Evolutionary conservation across 306 rosid species (phyloP).

Genomic region (Begonia masoniana): DNA sequence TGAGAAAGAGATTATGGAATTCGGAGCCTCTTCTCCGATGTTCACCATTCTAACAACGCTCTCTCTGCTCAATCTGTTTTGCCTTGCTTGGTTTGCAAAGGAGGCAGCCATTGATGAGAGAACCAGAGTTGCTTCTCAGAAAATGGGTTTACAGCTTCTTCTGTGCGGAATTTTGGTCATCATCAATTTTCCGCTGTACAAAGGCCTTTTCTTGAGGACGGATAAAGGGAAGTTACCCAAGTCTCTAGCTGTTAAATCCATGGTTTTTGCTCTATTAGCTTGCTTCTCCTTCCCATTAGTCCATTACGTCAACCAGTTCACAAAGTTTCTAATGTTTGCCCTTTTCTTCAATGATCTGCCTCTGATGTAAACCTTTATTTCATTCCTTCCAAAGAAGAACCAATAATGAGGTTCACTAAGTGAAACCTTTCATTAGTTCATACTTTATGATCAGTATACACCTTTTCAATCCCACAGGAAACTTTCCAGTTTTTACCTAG

Average conservation of each 20-base stretch:
- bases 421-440: too few species aligned
- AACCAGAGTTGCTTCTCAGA: conserved; percentile 12
- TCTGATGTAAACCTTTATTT: too few species aligned
- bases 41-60: conserved; percentile 43
- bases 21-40: conserved; percentile 63
- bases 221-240: conserved; percentile 58
- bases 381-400: too few species aligned
- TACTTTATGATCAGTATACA: too few species aligned
- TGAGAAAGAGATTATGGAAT: conserved; percentile 69
- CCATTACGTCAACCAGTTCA: neutral
- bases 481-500: too few species aligned
- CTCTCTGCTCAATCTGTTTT: conserved; percentile 45
- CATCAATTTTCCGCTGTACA: conserved; percentile 54
- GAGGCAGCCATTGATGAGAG: conserved; percentile 23
- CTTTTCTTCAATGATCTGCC: too few species aligned
- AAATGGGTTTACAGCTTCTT: conserved; percentile 40
- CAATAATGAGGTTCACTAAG: too few species aligned
- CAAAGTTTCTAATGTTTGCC: too few species aligned
- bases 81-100: conserved; percentile 35
- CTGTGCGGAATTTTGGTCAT: conserved; percentile 43
- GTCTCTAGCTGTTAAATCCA: conserved; percentile 39
- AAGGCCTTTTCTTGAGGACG: conserved; percentile 61
- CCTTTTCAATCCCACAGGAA: too few species aligned
- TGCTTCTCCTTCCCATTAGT: conserved; percentile 14
- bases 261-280: conserved; percentile 16